A percentile compares a stretch with the other conserved stretches of the same genome.
Evolutionary conservation across 2,329 filamentous ascomycete genomes (phyloP).

Genomic region (Pleoardoris graminearum): DNA sequence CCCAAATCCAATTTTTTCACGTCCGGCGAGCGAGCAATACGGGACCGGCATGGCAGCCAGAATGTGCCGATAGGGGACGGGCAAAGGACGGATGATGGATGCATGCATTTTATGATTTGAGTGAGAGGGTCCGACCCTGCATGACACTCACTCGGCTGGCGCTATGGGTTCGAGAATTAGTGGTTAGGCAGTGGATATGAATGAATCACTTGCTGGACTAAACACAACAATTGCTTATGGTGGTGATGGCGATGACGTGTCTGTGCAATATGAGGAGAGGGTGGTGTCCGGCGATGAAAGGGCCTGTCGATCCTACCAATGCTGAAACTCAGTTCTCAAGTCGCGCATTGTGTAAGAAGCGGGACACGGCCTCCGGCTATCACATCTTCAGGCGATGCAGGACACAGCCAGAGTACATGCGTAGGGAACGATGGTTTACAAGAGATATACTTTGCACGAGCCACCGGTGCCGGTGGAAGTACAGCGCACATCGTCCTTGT

Average conservation of each 20-base stretch:
- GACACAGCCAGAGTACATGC: too few relatives aligned
- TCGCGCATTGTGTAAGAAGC: too few relatives aligned
- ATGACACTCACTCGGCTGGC: constrained; percentile 43
- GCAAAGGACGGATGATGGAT: constrained; percentile 4
- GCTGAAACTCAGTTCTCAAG: too few relatives aligned
- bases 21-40: constrained; percentile 33
- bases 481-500: too few relatives aligned
- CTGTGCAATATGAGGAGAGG: too few relatives aligned
- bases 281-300: too few relatives aligned
- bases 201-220: constrained; percentile 37
- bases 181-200: constrained; percentile 42
- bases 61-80: not conserved
- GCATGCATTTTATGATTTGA: constrained; percentile 25
- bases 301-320: too few relatives aligned
- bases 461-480: too few relatives aligned
- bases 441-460: too few relatives aligned
- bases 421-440: too few relatives aligned
- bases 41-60: constrained; percentile 33
- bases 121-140: constrained; percentile 29
- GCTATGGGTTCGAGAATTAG: constrained; percentile 44
- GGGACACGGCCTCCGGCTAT: too few relatives aligned
- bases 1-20: constrained; percentile 23
- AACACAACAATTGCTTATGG: constrained; percentile 5
- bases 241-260: constrained; percentile 10
- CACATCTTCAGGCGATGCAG: too few relatives aligned